Base-by-base conservation (phyloP, 768 basidiomycete species). In the Crepidotus variabilis region DNA sequence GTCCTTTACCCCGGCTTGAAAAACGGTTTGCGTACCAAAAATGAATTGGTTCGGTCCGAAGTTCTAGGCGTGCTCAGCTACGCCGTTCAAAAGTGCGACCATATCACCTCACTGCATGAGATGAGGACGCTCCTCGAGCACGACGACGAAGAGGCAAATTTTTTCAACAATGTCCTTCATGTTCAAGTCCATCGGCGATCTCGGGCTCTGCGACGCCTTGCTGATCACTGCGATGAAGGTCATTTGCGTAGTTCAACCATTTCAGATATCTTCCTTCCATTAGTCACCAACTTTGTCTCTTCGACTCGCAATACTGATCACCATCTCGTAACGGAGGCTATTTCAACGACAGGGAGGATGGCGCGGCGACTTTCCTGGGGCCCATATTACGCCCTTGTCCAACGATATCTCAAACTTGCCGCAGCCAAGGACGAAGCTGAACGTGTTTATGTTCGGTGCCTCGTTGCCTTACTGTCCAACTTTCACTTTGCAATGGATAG, bases 161-260 rank as follows among this genome's bases (percentile, higher is more conserved):
- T 98, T 75, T 98, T 99, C 81, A 88, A 87, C 76, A 99, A 99
- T 70, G 85, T 98, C 49, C 83, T 89, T 52, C 97, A 99, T 67
- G 83, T 98, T 46, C 97, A 99, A 71, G 74, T 88, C 2, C 95
- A 98, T 69, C 85, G 95, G 60, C 86, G 96, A 21, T 85, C 87
- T 1, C 76, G 96, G 57, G 95, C 96, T 2, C 77, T 97, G 24
- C 83, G 90, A 13, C 79, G 93, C n/a, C 81, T 98, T 18, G 84
- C 83, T 5, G 94, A 94, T 51, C 80, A 85, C 54, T 87, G 86
- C 58, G 80, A 85, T 8, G 82, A 85, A 45, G 84, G 83, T 1
- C 74, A 74, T 28, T 64, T 98, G 34, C 76, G 85, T 35, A 89
- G 87, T 65, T 80, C 76, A 21, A 90, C 86, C 0, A 70, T 97